Base-by-base conservation (phyloP, 768 basidiomycete species). In the Pisolithus orientalis region DNA sequence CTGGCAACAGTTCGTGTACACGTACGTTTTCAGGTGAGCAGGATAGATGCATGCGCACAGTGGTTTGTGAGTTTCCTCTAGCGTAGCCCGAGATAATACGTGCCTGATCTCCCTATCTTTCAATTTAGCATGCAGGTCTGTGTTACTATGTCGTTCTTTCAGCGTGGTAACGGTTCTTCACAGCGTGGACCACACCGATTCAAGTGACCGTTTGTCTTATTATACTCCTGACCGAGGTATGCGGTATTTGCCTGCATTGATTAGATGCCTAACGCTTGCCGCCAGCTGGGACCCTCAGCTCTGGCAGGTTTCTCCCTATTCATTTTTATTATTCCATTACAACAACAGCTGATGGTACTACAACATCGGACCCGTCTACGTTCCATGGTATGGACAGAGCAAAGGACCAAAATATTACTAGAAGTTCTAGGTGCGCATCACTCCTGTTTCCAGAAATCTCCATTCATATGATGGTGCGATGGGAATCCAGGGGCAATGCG, bases 301-400 rank as follows among this genome's bases (percentile, higher is more conserved):
- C 69, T 87, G 6, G 83, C 84, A 6, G 86, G 86, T 0, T 87
- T 88, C 63, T 75, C 80, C 0, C 67, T 87, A 0, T 87, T 88
- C 60, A 58, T 84, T 32, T 54, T 85, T 45, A 71, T 86, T 24
- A 77, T 77, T 3, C 85, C 85, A 0, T 61, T 87, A 10, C 83
- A 85, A 66, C 78, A 82, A 50, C 74, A 76, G 28, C 75, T 83
- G 14, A 87, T 85, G 82, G 72, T 77, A 3, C 66, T 75, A 49
- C 78, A 82, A 56, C 80, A 80, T 60, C 65, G 70, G 37, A 70
- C 80, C 34, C 73, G 85, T 6, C 75, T 77, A 52, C 65, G 60
- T 29, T 77, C 81, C 0, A 82, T 84, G 74, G 75, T 70, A 52
- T 83, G 75, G 70, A 86, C 85, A 0, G 85, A 87, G 62, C 66